Evolutionary conservation across 805 yeast genomes (phyloP), one percentile per base, ranked within the genome.

Genomic region (Saturnispora halmiae): DNA sequence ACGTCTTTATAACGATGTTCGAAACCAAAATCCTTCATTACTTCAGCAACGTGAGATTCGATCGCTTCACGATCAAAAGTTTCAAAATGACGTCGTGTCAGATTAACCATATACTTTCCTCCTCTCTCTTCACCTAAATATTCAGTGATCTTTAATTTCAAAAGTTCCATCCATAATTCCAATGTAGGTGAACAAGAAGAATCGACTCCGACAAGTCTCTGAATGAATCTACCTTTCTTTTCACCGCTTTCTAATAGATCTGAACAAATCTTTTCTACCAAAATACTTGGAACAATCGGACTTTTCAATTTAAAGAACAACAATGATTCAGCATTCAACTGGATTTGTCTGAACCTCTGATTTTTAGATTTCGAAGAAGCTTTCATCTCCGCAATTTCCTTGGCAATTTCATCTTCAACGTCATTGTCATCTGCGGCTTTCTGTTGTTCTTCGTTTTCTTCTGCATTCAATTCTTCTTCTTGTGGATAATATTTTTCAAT

Each of bases 151-250:
- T 42, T 30, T 13, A 38, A 35, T 11, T 30, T 42, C 4, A 58
- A 49, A n/a, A 86, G 79, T 37, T 65, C 64, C 38, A 65, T 61
- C 25, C 92, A 62, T 51, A 85, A 94, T 16, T 77, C 81, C 49
- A 75, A 61, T 2, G 79, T 72, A 0, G 95, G 82, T 40, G 80
- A 72, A 35, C 81, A 82, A 1, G 96, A 83, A 42, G 61, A 64
- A 13, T 83, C 77, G 11, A 92, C 73, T 0, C 97, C 97, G 0
- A 90, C 74, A 42, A 92, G 58, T 51, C 86, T 76, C 53, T 84
- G 92, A 2, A 88, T 72, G 52, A 75, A 83, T 46, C 83, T 74
- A 2, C 82, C 84, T 51, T 69, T 72, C 56, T 78, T 86, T 6
- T 52, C 53, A 25, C 66, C 66, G 14, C 75, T 61, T 4, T 69